These are phyloP conservation scores for Phaeodactylum tricornutum DNA, from an alignment of 108 stramenopile genomes.

Conservation along the genomic window DNA sequence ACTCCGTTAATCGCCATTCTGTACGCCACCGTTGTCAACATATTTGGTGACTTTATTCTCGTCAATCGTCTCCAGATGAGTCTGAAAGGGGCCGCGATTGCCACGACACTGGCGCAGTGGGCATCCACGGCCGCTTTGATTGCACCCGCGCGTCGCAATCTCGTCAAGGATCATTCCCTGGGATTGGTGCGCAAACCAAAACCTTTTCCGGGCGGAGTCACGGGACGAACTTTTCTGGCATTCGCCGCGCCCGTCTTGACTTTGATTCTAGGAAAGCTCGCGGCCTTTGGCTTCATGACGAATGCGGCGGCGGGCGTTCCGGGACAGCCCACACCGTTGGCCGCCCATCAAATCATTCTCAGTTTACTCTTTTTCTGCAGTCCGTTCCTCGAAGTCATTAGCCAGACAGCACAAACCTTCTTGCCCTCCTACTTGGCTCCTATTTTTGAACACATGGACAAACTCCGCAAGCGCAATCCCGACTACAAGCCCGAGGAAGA, in stretches of 20 bases:
- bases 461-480: slow-evolving; percentile 3
- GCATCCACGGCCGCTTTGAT: slow-evolving; percentile 61
- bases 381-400: slow-evolving; percentile 83
- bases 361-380: slow-evolving; percentile 73
- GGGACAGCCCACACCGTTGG: slow-evolving; percentile 71
- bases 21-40: slow-evolving; percentile 59
- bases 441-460: slow-evolving; percentile 18
- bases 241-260: slow-evolving; percentile 83
- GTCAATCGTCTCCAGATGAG: slow-evolving; percentile 58
- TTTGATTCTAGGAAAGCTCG: slow-evolving; percentile 72
- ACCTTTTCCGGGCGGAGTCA: slow-evolving; percentile 27
- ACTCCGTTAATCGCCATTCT: slow-evolving; percentile 71
- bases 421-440: slow-evolving; percentile 51
- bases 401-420: slow-evolving; percentile 77
- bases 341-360: slow-evolving; percentile 76
- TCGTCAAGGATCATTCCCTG: slow-evolving; percentile 29
- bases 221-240: slow-evolving; percentile 42
- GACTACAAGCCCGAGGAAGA: slow-evolving; percentile 20
- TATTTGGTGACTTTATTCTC: slow-evolving; percentile 62
- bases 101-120: slow-evolving; percentile 62
- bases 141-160: slow-evolving; percentile 43
- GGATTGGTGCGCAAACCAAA: slow-evolving; percentile 4
- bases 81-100: slow-evolving; percentile 72
- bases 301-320: slow-evolving; percentile 74
- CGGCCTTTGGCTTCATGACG: slow-evolving; percentile 86